Evolutionary conservation across 2,329 filamentous ascomycete species (phyloP), one percentile per base, ranked within the genome.

Genomic region (Epichloe typhina): DNA sequence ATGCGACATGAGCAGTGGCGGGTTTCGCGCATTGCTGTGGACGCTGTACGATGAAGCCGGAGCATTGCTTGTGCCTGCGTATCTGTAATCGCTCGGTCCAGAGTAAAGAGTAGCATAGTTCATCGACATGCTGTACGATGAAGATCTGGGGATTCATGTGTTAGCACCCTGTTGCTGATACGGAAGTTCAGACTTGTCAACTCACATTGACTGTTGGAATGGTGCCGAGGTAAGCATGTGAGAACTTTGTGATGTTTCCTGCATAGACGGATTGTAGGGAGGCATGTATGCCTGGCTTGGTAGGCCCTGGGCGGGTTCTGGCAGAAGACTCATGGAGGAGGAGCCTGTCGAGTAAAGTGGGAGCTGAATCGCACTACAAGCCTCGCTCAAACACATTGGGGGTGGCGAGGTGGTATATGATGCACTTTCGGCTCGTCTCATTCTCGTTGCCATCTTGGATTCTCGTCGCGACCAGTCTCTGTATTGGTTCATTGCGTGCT

Each of bases 401-500:
- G 65, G 56, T 7, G 65, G 63, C 66, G 70, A 58, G 62, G 67
- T 54, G 67, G 61, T 45, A 66, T 72, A 57, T 58, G 75, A 54
- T 56, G 63, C 67, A 65, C 73, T 77, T 61, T 70, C 73, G 35
- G 71, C 69, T 49, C 78, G 73, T 55, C 74, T 72, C 46, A 74
- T 68, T 52, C 78, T 72, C 8, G 66, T 62, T 3, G 72, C 69
- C 15, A 75, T 62, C 61, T 82, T 83, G 6, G 75, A 74, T 56
- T 79, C 76, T 56, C 79, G 71, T 52, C 80, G 74, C 43, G 71
- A 75, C 57, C 75, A 76, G 56, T 82, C 79, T 54, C 74, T 72
- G 58, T 83, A 79, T 52, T 78, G 72, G 66, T 79, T 82, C 41
- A 82, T 62, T 59, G 81, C 79, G 55, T 79, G 74, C 62, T 82